Percentiles rank a stretch among this genome's conserved stretches.
These are phyloP conservation scores for Pholiota adiposa DNA, from an alignment of 1,284 basidiomycete species.

Conservation along the genomic window DNA sequence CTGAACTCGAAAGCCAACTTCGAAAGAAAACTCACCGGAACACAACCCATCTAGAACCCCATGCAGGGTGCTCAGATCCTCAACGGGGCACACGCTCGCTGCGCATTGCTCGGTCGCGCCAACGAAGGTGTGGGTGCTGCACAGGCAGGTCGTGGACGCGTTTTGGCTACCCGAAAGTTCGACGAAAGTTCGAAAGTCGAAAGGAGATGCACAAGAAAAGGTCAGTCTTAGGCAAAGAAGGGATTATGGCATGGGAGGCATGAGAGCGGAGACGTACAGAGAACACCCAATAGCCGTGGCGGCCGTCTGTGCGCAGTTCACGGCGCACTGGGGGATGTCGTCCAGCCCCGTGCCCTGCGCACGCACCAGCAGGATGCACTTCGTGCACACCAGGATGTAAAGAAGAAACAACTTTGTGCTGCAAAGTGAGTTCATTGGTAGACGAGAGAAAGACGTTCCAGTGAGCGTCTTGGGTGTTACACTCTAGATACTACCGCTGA, in stretches of 20 bases:
- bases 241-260: too few relatives aligned
- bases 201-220: too few relatives aligned
- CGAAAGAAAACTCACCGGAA: background rate
- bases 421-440: background rate
- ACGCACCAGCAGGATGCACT: background rate
- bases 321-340: background rate
- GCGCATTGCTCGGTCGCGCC: background rate
- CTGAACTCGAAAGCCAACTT: too few relatives aligned
- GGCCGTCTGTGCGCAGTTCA: conserved; percentile 1
- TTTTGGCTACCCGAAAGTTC: background rate
- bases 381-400: background rate
- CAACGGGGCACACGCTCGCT: background rate
- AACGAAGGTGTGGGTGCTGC: background rate
- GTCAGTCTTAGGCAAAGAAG: background rate
- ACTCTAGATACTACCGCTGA: background rate
- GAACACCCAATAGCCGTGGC: conserved; percentile 1
- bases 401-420: background rate
- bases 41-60: background rate
- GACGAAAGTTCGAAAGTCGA: too few relatives aligned
- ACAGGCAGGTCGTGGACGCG: background rate
- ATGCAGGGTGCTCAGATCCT: background rate
- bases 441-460: too few relatives aligned
- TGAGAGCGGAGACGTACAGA: background rate
- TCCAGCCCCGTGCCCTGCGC: background rate
- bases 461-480: too few relatives aligned